These are phyloP conservation scores for Dacryopinax primogenitus DNA, from an alignment of 768 basidiomycete genomes.

Conservation along the genomic window DNA sequence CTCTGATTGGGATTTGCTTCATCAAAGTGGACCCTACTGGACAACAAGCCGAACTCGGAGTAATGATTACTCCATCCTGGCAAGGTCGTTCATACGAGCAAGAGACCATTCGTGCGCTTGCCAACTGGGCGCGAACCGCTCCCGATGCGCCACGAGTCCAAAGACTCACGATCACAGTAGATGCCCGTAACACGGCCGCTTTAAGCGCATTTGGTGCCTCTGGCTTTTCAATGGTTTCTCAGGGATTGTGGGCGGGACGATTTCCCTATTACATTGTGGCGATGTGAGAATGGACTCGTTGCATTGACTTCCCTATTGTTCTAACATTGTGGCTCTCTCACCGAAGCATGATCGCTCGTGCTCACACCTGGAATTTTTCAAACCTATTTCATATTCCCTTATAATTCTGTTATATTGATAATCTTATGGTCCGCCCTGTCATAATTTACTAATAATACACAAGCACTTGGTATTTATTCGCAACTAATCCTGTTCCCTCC, in stretches of 20 bases:
- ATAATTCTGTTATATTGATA: too few species aligned
- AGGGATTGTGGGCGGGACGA: neutral
- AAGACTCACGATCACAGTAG: neutral
- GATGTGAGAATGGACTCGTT: slow-evolving; percentile 4
- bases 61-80: neutral
- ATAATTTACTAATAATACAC: too few species aligned
- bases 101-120: neutral
- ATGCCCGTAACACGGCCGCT: slow-evolving; percentile 1
- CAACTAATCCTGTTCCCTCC: too few species aligned
- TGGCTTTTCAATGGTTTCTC: neutral
- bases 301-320: neutral
- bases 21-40: neutral
- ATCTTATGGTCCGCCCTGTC: too few species aligned
- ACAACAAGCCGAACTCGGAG: neutral
- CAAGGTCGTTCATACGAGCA: slow-evolving; percentile 6
- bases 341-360: neutral
- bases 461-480: too few species aligned
- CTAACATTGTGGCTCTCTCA: neutral
- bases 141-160: neutral
- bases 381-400: too few species aligned
- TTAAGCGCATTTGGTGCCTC: neutral
- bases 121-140: neutral
- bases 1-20: neutral
- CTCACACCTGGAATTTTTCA: too few species aligned
- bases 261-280: neutral